phyloP scores from a whole-genome alignment of 257 asterid species.

The Paraleonurus japonicus region DNA sequence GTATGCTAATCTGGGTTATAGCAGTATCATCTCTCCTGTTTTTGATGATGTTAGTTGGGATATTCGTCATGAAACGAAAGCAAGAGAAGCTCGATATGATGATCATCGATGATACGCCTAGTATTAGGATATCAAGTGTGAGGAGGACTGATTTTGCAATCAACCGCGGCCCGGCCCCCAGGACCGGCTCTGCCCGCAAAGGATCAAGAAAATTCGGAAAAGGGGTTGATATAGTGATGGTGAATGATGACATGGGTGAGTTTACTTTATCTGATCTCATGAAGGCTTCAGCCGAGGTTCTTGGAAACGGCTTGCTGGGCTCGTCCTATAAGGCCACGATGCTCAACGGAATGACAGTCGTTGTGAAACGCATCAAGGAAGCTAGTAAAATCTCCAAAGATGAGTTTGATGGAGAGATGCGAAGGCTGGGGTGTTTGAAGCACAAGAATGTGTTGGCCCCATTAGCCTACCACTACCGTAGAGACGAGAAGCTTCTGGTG shows the following conservation, averaged over 20 bases:
- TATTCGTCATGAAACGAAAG: constrained; percentile 36
- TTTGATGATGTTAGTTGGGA: constrained; percentile 31
- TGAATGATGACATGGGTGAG: constrained; percentile 56
- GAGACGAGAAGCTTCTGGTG: constrained; percentile 78
- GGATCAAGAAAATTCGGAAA: constrained; percentile 25
- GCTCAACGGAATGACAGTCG: constrained; percentile 55
- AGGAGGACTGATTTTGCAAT: constrained; percentile 28
- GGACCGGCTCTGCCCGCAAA: constrained; percentile 14
- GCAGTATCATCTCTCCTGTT: constrained; percentile 20
- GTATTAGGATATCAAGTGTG: constrained; percentile 15
- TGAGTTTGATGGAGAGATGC: constrained; percentile 60
- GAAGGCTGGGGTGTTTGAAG: constrained; percentile 53
- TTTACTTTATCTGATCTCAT: constrained; percentile 70
- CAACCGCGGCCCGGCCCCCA: constrained; percentile 25
- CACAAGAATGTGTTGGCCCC: constrained; percentile 66
- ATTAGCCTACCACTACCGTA: constrained; percentile 69
- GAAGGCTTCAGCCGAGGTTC: constrained; percentile 82
- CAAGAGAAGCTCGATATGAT: constrained; percentile 14
- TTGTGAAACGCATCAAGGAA: constrained; percentile 76
- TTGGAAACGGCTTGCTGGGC: constrained; percentile 59
- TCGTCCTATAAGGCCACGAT: constrained; percentile 69
- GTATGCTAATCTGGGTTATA: constrained; percentile 27
- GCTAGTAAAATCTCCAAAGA: constrained; percentile 47
- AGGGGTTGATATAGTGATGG: constrained; percentile 51
- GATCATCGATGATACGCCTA: constrained; percentile 17